phyloP scores from a whole-genome alignment of 495 filamentous ascomycete species.

The Talaromyces stipitatus region DNA sequence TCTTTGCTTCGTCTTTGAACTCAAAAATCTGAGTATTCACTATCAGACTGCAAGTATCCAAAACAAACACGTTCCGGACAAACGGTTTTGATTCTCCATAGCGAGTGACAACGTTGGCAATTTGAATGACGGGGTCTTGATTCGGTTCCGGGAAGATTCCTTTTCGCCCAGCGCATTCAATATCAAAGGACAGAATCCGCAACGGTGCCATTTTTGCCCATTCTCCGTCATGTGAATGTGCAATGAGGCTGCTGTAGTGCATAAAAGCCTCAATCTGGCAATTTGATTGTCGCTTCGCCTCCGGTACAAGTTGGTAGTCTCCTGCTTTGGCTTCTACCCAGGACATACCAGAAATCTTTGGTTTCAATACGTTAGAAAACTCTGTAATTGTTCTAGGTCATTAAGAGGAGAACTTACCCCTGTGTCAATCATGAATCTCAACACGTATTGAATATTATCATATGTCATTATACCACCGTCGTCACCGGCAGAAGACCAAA shows the following conservation, averaged over 20 bases:
- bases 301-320: constrained; percentile 59
- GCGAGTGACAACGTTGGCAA: constrained; percentile 92
- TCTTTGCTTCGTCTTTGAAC: constrained; percentile 68
- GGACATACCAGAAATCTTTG: constrained; percentile 81
- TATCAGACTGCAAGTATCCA: constrained; percentile 84
- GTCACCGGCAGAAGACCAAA: constrained; percentile 74
- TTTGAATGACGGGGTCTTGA: constrained; percentile 93
- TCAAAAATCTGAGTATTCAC: constrained; percentile 90
- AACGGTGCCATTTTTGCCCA: constrained; percentile 99
- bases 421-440: constrained; percentile 97
- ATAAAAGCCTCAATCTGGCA: constrained; percentile 91
- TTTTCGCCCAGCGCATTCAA: constrained; percentile 96
- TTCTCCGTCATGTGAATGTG: constrained; percentile 84
- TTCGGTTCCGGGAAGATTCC: constrained; percentile 93
- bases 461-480: constrained; percentile 69
- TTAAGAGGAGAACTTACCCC: constrained; percentile 39
- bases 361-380: constrained; percentile 4
- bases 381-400: neutral
- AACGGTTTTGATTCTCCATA: constrained; percentile 96
- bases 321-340: constrained; percentile 83
- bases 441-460: constrained; percentile 89
- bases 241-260: constrained; percentile 73
- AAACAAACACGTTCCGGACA: constrained; percentile 89
- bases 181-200: constrained; percentile 91
- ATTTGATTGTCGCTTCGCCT: constrained; percentile 64